Base-by-base conservation (phyloP, 306 rosid species). In the Trifolium pratense region DNA sequence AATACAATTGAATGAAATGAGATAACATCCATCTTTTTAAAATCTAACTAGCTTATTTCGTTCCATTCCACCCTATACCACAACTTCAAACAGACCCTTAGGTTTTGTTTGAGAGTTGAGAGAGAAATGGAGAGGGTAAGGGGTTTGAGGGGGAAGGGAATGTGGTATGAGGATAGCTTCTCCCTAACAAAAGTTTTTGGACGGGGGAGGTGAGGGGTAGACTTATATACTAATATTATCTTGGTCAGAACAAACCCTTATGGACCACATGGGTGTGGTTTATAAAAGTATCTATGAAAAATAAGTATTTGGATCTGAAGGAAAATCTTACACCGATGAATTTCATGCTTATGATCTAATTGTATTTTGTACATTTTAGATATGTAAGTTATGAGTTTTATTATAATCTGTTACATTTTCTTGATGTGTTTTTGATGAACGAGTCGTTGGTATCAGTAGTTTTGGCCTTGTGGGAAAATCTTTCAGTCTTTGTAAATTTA, bases 331-430 rank as follows among this genome's bases (percentile, higher is more conserved):
- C 8, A 66, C 9, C 66, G 18, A 20, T 61, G 32, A 20, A 56
- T 68, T 43, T 77, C 51, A 46, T 77, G 57, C 52, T 3, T 73
- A 23, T 81, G 46, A 59, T 72, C 45, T 67, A 10, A 62, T 73
- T 67, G 55, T 53, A 14, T 51, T 3, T 71, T n/a, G n/a, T n/a
- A n/a, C 51, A 10, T 25, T 26, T 48, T 12, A 46, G 4, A 75
- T 31, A n/a, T n/a, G n/a, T n/a, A n/a, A n/a, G n/a, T n/a, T n/a
- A n/a, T n/a, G n/a, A n/a, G n/a, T n/a, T n/a, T n/a, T n/a, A n/a
- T n/a, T 32, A 26, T 34, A 23, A 26, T 78, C 37, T 69, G 7
- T 29, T 21, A 8, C 37, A n/a, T 31, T 68, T 43, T 52, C 46
- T 78, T 7, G 13, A 48, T 26, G 75, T 66, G 17, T 59, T 58